These are phyloP conservation scores for Chamaenerion angustifolium DNA, from an alignment of 345 rosid species.

Conservation along the genomic window DNA sequence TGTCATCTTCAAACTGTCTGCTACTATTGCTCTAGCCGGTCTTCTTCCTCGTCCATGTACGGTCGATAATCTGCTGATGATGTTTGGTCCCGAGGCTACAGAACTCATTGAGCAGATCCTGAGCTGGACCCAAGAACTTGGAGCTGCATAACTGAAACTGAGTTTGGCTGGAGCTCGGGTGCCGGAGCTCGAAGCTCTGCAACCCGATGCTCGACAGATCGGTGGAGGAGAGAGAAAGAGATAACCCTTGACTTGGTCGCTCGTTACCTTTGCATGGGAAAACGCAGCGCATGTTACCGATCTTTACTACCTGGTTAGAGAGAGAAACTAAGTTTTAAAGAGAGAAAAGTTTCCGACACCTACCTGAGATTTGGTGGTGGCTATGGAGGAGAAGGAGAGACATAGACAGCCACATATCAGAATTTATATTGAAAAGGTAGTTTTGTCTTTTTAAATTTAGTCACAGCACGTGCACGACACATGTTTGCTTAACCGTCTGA, in stretches of 20 bases:
- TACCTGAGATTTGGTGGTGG: no score
- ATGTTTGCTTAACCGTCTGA: no score
- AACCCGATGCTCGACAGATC: constrained; percentile 74
- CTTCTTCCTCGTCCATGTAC: constrained; percentile 19
- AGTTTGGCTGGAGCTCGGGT: constrained; percentile 3
- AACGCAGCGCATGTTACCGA: constrained; percentile 35
- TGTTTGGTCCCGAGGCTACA: constrained; percentile 67
- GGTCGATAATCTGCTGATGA: constrained; percentile 15
- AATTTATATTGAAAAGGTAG: no score
- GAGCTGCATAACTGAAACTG: constrained; percentile 56
- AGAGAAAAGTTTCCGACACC: no score
- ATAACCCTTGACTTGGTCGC: constrained; percentile 92
- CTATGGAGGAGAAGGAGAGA: no score
- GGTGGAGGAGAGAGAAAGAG: constrained; percentile 78
- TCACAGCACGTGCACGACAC: no score
- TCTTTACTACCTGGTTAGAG: background rate
- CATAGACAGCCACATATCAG: no score
- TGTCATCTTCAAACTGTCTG: constrained; percentile 43
- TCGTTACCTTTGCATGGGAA: constrained; percentile 76
- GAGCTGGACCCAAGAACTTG: constrained; percentile 58
- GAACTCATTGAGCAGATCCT: constrained; percentile 81
- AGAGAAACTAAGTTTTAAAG: background rate
- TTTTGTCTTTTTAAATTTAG: no score
- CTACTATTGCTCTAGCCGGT: constrained; percentile 30
- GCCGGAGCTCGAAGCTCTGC: constrained; percentile 54